phyloP scores from a whole-genome alignment of 1,139 yeast species.

The Sugiyamaella pinicola region DNA sequence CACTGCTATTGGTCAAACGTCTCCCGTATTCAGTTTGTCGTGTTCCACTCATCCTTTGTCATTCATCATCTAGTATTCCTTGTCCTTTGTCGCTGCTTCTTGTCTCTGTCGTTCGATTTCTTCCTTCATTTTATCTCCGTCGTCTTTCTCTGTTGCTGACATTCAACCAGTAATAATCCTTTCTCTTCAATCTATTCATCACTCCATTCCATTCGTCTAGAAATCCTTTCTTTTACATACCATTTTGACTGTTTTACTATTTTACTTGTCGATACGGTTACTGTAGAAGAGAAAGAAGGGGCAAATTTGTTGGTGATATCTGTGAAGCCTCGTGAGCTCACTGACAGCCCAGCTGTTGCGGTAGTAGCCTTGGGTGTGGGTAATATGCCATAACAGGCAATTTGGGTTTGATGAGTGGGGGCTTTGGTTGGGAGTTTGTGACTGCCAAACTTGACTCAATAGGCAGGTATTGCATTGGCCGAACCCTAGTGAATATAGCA shows the following conservation, averaged over 20 bases:
- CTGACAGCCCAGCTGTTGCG: neutral
- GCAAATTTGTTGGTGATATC: slow-evolving; percentile 14
- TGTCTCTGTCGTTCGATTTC: neutral
- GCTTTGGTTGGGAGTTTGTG: neutral
- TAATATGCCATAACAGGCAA: slow-evolving; percentile 1
- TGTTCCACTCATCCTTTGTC: no score
- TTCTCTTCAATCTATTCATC: neutral
- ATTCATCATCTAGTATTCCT: neutral
- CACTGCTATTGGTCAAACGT: no score
- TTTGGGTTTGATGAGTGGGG: no score
- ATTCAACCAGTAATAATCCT: no score
- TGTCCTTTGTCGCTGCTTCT: neutral
- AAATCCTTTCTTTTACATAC: slow-evolving; percentile 15
- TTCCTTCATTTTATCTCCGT: neutral
- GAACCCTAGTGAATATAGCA: neutral
- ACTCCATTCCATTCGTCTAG: neutral
- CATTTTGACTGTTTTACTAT: slow-evolving; percentile 20
- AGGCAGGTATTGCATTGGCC: neutral
- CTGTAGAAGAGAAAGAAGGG: slow-evolving; percentile 16
- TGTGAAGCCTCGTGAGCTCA: neutral
- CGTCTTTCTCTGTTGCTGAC: neutral
- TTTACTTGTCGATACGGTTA: slow-evolving; percentile 15
- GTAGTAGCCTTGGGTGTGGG: slow-evolving; percentile 3
- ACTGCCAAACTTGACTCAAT: neutral
- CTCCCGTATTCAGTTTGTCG: no score